A percentile compares a stretch with the other conserved stretches of the same genome.
Conservation (phyloP, 2,329 filamentous ascomycete species). For the Colletotrichum siamense region DNA sequence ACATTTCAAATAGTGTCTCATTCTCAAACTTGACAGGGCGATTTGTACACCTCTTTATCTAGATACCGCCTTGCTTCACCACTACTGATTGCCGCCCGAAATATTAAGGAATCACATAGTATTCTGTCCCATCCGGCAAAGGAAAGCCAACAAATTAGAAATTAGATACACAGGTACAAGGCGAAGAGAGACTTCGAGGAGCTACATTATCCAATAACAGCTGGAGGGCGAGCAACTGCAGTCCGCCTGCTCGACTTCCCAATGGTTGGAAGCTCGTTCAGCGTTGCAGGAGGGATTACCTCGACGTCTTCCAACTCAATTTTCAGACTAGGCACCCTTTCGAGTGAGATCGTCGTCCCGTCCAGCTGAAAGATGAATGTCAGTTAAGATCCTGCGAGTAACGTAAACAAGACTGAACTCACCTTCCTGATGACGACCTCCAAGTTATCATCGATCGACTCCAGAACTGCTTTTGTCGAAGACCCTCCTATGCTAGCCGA, state of each 20-base stretch:
- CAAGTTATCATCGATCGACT: constrained; percentile 20
- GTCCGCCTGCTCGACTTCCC: constrained; percentile 13
- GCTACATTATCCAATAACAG: background rate
- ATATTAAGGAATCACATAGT: background rate
- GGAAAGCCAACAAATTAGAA: background rate
- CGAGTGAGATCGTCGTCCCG: constrained; percentile 31
- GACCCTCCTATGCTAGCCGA: background rate
- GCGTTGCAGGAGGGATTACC: constrained; percentile 28
- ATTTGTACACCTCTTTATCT: background rate
- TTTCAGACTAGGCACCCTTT: constrained; percentile 38
- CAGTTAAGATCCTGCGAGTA: background rate
- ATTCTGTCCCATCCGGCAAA: background rate
- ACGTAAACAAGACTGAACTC: background rate
- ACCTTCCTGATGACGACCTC: constrained; percentile 39
- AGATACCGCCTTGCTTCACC: background rate
- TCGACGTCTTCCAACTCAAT: constrained; percentile 40
- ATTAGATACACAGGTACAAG: background rate
- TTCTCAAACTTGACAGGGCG: background rate
- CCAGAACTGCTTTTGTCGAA: background rate
- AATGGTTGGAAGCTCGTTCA: constrained; percentile 33
- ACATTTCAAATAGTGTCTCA: background rate
- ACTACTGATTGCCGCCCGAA: background rate
- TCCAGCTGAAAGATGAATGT: constrained; percentile 30
- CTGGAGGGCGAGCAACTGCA: background rate
- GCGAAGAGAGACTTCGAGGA: background rate